These are phyloP conservation scores for Thermoascus crustaceus DNA, from an alignment of 2,329 filamentous ascomycete species.

Conservation along the genomic window DNA sequence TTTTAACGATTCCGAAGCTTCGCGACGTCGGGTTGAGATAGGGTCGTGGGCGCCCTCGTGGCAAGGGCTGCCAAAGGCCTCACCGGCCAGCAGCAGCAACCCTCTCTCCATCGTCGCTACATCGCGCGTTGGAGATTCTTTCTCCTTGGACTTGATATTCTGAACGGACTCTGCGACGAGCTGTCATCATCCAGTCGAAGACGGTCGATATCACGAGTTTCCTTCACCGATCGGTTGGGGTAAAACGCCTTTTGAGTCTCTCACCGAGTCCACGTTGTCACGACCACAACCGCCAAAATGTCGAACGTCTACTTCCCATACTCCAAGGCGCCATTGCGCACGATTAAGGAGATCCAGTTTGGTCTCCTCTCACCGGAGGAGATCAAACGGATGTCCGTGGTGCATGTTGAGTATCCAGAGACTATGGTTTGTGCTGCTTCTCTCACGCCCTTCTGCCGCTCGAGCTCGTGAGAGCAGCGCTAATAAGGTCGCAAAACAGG, in stretches of 20 bases:
- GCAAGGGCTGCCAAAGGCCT: constrained; percentile 42
- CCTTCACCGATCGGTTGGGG: too few relatives aligned
- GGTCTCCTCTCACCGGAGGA: constrained; percentile 95
- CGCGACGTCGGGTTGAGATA: constrained; percentile 29
- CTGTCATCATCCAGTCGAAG: not conserved
- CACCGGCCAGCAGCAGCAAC: constrained; percentile 32
- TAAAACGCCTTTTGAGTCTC: too few relatives aligned
- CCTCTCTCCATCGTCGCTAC: constrained; percentile 25
- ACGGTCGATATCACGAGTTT: not conserved
- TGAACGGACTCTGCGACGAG: not conserved
- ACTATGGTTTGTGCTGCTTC: constrained; percentile 60
- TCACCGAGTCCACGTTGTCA: constrained; percentile 8
- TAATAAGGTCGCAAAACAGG: constrained; percentile 37
- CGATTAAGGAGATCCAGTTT: constrained; percentile 98
- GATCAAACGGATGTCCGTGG: constrained; percentile 98
- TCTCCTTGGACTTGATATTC: not conserved
- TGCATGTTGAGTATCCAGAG: constrained; percentile 94
- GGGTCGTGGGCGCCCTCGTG: constrained; percentile 39
- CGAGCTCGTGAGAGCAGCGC: constrained; percentile 10
- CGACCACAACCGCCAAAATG: constrained; percentile 54
- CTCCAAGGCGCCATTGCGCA: constrained; percentile 92
- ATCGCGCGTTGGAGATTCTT: constrained; percentile 1
- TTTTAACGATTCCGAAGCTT: constrained; percentile 20
- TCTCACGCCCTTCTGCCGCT: constrained; percentile 8
- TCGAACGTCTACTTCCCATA: constrained; percentile 84